Base-by-base conservation (phyloP, 2,329 filamentous ascomycete species). In the Ambrosiella xylebori region DNA sequence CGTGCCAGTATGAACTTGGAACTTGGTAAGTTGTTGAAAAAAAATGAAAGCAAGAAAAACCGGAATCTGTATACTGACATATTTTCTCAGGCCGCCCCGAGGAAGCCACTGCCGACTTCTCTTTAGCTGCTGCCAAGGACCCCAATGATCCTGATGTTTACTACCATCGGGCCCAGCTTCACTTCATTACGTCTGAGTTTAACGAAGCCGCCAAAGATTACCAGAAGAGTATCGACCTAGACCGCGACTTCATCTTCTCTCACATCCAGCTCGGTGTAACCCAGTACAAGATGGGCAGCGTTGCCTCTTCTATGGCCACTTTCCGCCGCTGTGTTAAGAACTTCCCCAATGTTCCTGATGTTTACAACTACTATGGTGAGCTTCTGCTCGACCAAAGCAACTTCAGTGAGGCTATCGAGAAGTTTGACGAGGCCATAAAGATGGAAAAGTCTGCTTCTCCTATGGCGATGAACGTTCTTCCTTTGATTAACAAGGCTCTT, bases 291-390 rank as follows among this genome's bases (percentile, higher is more conserved):
- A 94, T 97, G 86, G 93, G 93, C 64, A 95, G 88, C 37, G 86
- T 98, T 60, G 93, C 93, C 7, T 96, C 90, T 7, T 95, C 90
- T 52, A 97, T 97, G 89, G 91, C 93, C 40, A 98, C 93, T 5
- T 97, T 98, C 83, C 82, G 91, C 65, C 81, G 90, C 63, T 95
- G 89, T 71, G 90, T 96, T 71, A 98, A 97, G 84, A 96, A 95
- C 74, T 98, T 98, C 68, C 86, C 89, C 67, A 87, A 91, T 68
- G 88, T 95, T 9, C 90, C 91, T 5, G 93, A 98, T 68, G 93
- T 97, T 45, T 98, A 97, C 79, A 98, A 98, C 79, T 98, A 98
- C 80, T 97, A 95, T 67, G 93, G 93, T 66, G 93, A 98, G 75
- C 79, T 98, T 59, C 79, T 98, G 59, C 82, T 98, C 57, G 93